phyloP scores from a whole-genome alignment of 2,329 filamentous ascomycete species.

The Celoporthe dispersa region DNA sequence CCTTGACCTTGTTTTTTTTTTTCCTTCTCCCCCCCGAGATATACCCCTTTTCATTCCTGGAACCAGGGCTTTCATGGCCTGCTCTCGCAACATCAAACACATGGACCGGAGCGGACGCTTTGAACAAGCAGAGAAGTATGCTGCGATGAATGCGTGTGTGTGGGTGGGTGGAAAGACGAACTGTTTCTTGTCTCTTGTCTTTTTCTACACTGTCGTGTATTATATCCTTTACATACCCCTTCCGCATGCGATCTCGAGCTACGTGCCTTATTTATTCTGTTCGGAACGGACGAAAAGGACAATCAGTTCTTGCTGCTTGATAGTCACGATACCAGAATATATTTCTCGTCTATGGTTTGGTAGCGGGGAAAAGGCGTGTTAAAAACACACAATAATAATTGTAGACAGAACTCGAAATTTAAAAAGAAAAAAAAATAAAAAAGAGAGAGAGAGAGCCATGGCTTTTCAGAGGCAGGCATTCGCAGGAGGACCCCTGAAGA shows the following conservation, averaged over 20 bases:
- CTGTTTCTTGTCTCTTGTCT: not conserved
- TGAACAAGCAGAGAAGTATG: not conserved
- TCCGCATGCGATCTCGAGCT: not conserved
- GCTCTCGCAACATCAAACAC: slow-evolving; percentile 23
- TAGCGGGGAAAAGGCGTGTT: not conserved
- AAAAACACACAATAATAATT: no score
- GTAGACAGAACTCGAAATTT: no score
- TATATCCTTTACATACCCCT: not conserved
- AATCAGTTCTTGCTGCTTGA: not conserved
- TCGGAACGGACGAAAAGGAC: not conserved
- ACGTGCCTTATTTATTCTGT: not conserved
- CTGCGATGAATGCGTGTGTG: not conserved
- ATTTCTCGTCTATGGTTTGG: not conserved
- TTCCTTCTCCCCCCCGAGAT: no score
- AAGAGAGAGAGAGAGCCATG: no score
- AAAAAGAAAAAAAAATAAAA: no score
- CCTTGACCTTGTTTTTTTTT: no score
- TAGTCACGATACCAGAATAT: not conserved
- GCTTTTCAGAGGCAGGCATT: not conserved
- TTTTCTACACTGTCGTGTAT: not conserved
- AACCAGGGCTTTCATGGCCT: not conserved
- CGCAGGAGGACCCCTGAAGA: slow-evolving; percentile 5
- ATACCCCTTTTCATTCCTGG: no score
- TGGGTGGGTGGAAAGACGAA: not conserved
- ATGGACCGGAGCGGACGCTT: not conserved